A percentile compares a stretch with the other conserved stretches of the same genome.
phyloP scores from a whole-genome alignment of 192 early-diverging fungal species.

The Coemansia sp. region DNA sequence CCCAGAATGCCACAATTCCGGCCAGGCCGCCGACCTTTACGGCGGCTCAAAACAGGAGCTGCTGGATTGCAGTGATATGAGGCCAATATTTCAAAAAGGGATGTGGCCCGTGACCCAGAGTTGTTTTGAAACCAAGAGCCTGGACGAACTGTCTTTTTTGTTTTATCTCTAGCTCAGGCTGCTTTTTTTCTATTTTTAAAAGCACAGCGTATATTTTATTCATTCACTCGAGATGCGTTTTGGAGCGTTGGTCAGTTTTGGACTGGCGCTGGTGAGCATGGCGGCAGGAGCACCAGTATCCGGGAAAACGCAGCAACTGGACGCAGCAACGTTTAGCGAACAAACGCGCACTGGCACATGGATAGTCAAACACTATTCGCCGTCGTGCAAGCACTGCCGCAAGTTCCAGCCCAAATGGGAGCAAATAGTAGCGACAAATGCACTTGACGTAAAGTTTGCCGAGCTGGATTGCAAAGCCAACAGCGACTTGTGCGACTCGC shows the following conservation, averaged over 20 bases:
- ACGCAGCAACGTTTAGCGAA: conserved; percentile 50
- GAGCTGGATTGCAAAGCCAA: conserved; percentile 68
- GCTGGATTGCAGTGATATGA: too few relatives aligned
- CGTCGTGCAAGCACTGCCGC: conserved; percentile 81
- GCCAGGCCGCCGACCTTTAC: neutral
- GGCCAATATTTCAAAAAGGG: too few relatives aligned
- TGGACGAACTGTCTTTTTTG: too few relatives aligned
- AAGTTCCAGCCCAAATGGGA: conserved; percentile 78
- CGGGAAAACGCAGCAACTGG: conserved; percentile 14
- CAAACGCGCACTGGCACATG: conserved; percentile 59
- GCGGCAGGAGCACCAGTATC: neutral
- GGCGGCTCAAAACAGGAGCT: too few relatives aligned
- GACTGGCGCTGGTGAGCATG: neutral
- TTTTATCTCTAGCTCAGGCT: too few relatives aligned
- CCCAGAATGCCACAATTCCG: conserved; percentile 21
- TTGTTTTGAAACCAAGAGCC: too few relatives aligned
- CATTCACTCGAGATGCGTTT: neutral
- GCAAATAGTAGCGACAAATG: conserved; percentile 54
- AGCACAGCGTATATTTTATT: too few relatives aligned
- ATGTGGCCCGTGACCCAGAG: too few relatives aligned
- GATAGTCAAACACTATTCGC: conserved; percentile 87
- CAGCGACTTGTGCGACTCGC: conserved; percentile 60
- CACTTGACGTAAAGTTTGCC: conserved; percentile 63
- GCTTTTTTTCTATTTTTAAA: too few relatives aligned
- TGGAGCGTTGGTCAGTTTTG: neutral